Base-by-base conservation (phyloP, 352 stramenopile species). In the Globisporangium barbulae region DNA sequence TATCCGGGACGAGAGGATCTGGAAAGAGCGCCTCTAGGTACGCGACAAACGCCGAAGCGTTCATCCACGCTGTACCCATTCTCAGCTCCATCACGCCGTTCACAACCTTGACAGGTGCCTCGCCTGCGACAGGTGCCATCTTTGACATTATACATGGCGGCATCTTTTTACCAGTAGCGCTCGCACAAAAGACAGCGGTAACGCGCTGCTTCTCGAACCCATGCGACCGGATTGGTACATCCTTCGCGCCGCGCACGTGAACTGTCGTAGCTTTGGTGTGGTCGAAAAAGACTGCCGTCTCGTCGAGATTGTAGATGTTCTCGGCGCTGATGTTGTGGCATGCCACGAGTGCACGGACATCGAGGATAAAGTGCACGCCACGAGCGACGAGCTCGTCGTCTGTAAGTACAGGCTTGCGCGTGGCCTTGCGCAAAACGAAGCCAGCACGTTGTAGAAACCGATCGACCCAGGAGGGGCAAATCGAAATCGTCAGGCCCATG, bases 181-280 rank as follows among this genome's bases (percentile, higher is more conserved):
- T 57, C 7, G 50, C 50, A 17, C 31, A 57, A n/a, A 44, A 42
- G 3, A 57, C 50, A n/a, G 50, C 50, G 5, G 50, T 44, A 5
- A 57, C 28, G 3, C 50, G 50, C 28, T 57, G 50, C 12, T 44
- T 57, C 31, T 57, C 50, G 19, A 57, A 42, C 3, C 50, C 50
- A 19, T 28, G 22, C 50, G 50, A 57, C 12, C 19, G 15, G 31
- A 57, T 31, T 30, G 50, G 50, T 4, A 57, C 50, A 15, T 25
- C 50, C 1, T 22, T 31, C 8, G 28, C 15, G 2, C 50, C 50
- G 1, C 17, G 30, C 2, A 5, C 1, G 17, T 57, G 30, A 15
- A 57, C 50, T 5, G 50, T 57, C 0, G 50, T 44, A 6, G 8
- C 2, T 30, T 57, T 17, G 15, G 50, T 44, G 19, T 44, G 50